phyloP scores from a whole-genome alignment of 192 early-diverging fungal species.

The Geranomyces variabilis region DNA sequence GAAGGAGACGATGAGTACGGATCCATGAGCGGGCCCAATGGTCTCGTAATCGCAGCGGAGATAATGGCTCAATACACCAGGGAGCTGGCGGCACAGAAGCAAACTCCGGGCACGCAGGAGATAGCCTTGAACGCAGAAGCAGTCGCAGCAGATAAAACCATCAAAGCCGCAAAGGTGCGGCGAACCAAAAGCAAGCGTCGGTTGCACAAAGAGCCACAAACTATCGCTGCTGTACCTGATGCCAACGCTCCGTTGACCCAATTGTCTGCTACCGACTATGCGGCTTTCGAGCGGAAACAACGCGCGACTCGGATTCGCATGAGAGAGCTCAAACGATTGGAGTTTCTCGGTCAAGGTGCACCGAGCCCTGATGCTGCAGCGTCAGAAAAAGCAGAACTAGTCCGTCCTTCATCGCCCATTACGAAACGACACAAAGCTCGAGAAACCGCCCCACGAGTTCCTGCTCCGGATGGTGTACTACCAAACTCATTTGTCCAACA shows the following conservation, averaged over 20 bases:
- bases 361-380: neutral
- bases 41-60: neutral
- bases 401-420: neutral
- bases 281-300: neutral
- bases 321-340: neutral
- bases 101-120: neutral
- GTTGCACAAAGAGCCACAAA: neutral
- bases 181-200: neutral
- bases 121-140: constrained; percentile 1
- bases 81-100: neutral
- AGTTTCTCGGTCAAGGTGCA: too few relatives aligned
- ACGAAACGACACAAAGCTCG: neutral
- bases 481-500: constrained; percentile 48
- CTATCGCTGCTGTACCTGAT: neutral
- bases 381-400: neutral
- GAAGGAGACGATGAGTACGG: neutral
- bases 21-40: neutral
- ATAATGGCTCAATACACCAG: neutral
- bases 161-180: neutral
- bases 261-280: neutral
- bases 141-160: neutral
- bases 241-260: neutral
- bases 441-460: neutral
- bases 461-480: constrained; percentile 53
- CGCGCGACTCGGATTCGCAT: neutral